Evolutionary conservation across 257 asterid species (phyloP), one percentile per base, ranked within the genome.

Genomic region (Solanum chiquidenum): DNA sequence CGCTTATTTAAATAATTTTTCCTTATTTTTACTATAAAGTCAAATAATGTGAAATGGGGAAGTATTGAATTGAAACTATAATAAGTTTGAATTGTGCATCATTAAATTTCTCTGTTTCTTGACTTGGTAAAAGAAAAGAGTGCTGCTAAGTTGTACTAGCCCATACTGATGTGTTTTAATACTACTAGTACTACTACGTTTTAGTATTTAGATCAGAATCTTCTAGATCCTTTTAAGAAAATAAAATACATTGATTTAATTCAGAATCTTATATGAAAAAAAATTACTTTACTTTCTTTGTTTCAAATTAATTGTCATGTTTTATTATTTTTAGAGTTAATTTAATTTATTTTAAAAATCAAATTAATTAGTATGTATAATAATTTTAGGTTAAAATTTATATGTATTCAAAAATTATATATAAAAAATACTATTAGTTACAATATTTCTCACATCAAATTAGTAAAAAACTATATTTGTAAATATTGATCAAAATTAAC

Each of bases 361-460:
- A 64, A n/a, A n/a, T n/a, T 60, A 62, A 49, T 49, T 14, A 49
- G 21, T 5, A 44, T 12, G 13, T 60, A 64, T 64, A 64, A 64
- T 11, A 64, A 0, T n/a, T n/a, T 64, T 9, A 25, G 3, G 5
- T 64, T 64, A 64, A 64, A 64, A n/a, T 9, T 60, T 60, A 60
- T 64, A 64, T 64, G 3, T 62, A 62, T 62, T n/a, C 0, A 62
- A n/a, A 64, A n/a, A 4, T n/a, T 62, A 55, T 18, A 20, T n/a
- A 4, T 0, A n/a, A n/a, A n/a, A n/a, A 1, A 10, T 23, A 62
- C 9, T 12, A 25, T 11, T 2, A 27, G 0, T 6, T 12, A 12
- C 7, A 66, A 27, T 27, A 25, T 25, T 66, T 66, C 7, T 27
- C 9, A 66, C 12, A 7, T 66, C 16, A 64, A 64, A 64, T 11